A percentile compares a stretch with the other conserved stretches of the same genome.
These are phyloP conservation scores for Lentinula novae-zelandiae DNA, from an alignment of 1,284 basidiomycete species.

Conservation along the genomic window DNA sequence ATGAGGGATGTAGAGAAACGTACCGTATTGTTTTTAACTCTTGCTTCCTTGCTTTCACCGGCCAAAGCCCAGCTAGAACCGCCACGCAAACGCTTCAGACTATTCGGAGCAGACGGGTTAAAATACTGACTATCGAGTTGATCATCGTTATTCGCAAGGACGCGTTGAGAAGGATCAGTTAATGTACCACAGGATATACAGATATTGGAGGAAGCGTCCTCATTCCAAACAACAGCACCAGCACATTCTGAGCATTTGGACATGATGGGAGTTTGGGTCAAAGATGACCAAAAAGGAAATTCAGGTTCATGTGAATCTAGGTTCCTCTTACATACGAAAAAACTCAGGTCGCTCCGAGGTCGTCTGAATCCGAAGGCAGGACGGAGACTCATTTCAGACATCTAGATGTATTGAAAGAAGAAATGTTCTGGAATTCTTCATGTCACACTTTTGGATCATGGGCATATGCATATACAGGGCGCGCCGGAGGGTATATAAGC, in stretches of 20 bases:
- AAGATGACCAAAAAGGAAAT: not conserved
- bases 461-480: not conserved
- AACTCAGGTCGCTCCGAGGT: not conserved
- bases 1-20: constrained; percentile 22
- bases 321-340: not conserved
- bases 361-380: not conserved
- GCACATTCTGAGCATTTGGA: constrained; percentile 47
- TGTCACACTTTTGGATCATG: not conserved
- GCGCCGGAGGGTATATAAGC: not conserved
- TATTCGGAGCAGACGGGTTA: constrained; percentile 25
- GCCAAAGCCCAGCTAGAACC: constrained; percentile 50
- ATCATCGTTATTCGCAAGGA: constrained; percentile 47
- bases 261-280: constrained; percentile 20
- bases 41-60: constrained; percentile 58
- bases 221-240: constrained; percentile 47
- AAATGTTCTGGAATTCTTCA: constrained; percentile 1
- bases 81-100: constrained; percentile 44
- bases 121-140: constrained; percentile 25
- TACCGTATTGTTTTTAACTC: constrained; percentile 57
- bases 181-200: constrained; percentile 68
- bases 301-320: not conserved
- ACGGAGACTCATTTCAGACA: not conserved
- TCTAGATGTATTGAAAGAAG: not conserved
- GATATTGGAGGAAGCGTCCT: constrained; percentile 54
- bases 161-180: constrained; percentile 51